These are phyloP conservation scores for Takashimella koratensis DNA, from an alignment of 1,284 basidiomycete species.

Conservation along the genomic window DNA sequence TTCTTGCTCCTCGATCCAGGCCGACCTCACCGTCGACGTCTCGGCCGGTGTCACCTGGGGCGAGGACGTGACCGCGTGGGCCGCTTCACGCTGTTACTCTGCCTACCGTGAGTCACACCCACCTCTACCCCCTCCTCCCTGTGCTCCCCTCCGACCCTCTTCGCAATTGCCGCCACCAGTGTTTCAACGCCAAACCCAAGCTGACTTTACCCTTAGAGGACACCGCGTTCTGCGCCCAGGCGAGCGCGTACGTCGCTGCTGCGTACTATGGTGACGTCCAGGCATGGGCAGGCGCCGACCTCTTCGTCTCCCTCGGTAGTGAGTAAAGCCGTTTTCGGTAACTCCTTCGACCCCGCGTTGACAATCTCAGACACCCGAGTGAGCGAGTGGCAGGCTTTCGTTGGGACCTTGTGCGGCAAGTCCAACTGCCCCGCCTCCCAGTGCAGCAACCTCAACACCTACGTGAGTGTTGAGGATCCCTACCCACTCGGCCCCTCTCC, in stretches of 20 bases:
- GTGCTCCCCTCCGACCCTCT: no score
- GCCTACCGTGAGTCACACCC: neutral
- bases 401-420: neutral
- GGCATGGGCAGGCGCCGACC: slow-evolving; percentile 10
- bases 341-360: no score
- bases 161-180: no score
- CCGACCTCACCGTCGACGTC: neutral
- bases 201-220: slow-evolving; percentile 1
- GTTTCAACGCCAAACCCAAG: neutral
- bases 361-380: neutral
- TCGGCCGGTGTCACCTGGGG: neutral
- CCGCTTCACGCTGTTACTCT: neutral
- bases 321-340: neutral
- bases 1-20: neutral
- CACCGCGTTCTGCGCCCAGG: slow-evolving; percentile 7
- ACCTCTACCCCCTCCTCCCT: neutral
- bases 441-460: neutral
- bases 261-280: slow-evolving; percentile 11
- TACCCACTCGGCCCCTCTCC: no score
- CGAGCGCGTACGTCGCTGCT: slow-evolving; percentile 13
- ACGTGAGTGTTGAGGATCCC: neutral
- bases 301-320: slow-evolving; percentile 15
- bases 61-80: neutral
- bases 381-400: neutral
- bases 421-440: neutral